These are phyloP conservation scores for Bathelium albidoporum DNA, from an alignment of 495 filamentous ascomycete genomes.

Conservation along the genomic window DNA sequence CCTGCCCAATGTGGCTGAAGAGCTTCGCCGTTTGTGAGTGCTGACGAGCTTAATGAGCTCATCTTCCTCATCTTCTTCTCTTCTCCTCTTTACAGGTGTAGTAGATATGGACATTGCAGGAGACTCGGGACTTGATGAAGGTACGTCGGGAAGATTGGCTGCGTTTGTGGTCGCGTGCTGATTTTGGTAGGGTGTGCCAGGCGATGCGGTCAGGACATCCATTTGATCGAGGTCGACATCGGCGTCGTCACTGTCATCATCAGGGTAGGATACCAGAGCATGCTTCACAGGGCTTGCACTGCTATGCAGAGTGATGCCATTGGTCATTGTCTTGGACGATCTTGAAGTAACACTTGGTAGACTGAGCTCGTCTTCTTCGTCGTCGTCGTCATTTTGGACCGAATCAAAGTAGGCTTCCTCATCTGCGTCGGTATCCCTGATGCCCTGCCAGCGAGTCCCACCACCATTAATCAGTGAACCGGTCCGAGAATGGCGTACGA, in stretches of 20 bases:
- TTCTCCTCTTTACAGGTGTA: conserved; percentile 54
- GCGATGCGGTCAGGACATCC: conserved; percentile 41
- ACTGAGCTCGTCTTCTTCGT: conserved; percentile 41
- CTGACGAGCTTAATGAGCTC: conserved; percentile 35
- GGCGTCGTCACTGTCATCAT: conserved; percentile 65
- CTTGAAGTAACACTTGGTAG: conserved; percentile 20
- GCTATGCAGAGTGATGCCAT: background rate
- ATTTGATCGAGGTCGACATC: conserved; percentile 62
- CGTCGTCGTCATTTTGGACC: conserved; percentile 62
- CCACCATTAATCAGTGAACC: conserved; percentile 45
- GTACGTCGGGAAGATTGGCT: conserved; percentile 48
- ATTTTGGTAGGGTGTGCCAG: background rate
- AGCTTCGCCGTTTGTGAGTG: conserved; percentile 24
- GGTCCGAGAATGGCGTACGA: background rate
- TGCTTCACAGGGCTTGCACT: conserved; percentile 50
- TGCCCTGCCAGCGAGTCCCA: conserved; percentile 52
- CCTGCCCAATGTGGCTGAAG: conserved; percentile 6
- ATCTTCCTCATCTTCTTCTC: conserved; percentile 68
- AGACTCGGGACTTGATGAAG: conserved; percentile 39
- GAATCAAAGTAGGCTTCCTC: conserved; percentile 85
- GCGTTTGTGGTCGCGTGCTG: conserved; percentile 26
- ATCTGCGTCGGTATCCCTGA: conserved; percentile 73
- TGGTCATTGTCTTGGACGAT: conserved; percentile 6
- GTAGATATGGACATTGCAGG: background rate
- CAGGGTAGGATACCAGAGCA: conserved; percentile 81